These are phyloP conservation scores for Diplodia sapinea DNA, from an alignment of 2,329 filamentous ascomycete species.

Conservation along the genomic window DNA sequence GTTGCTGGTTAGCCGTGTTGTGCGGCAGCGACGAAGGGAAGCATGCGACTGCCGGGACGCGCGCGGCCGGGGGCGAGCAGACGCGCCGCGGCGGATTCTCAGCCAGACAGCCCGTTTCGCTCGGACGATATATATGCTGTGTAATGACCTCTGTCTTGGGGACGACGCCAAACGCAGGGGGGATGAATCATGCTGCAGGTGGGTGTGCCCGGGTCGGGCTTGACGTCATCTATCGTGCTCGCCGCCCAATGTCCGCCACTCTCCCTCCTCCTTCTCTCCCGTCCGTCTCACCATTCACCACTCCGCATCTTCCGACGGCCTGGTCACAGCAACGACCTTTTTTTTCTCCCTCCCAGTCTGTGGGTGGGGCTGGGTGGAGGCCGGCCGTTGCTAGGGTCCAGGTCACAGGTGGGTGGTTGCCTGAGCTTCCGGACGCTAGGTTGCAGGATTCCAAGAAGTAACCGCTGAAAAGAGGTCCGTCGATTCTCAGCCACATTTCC, in stretches of 20 bases:
- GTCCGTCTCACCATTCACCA: background rate
- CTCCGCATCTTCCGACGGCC: background rate
- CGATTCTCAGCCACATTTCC: background rate
- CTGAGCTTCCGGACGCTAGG: background rate
- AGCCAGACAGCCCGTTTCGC: background rate
- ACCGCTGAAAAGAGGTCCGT: background rate
- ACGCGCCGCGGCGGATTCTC: background rate
- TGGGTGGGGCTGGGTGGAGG: background rate
- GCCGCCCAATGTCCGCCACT: background rate
- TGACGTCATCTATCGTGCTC: conserved; percentile 6
- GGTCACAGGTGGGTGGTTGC: background rate
- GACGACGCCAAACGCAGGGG: background rate
- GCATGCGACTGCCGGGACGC: background rate
- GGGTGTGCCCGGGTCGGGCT: background rate
- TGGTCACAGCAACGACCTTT: background rate
- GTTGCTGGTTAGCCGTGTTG: background rate
- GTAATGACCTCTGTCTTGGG: background rate
- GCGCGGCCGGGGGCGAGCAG: background rate
- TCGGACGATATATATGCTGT: background rate
- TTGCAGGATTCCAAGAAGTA: background rate
- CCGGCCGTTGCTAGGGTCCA: background rate
- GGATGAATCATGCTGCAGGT: background rate
- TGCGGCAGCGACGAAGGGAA: background rate
- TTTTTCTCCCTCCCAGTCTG: background rate
- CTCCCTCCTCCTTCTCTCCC: background rate